phyloP scores from a whole-genome alignment of 495 filamentous ascomycete genomes.

The Trichoderma reesei region DNA sequence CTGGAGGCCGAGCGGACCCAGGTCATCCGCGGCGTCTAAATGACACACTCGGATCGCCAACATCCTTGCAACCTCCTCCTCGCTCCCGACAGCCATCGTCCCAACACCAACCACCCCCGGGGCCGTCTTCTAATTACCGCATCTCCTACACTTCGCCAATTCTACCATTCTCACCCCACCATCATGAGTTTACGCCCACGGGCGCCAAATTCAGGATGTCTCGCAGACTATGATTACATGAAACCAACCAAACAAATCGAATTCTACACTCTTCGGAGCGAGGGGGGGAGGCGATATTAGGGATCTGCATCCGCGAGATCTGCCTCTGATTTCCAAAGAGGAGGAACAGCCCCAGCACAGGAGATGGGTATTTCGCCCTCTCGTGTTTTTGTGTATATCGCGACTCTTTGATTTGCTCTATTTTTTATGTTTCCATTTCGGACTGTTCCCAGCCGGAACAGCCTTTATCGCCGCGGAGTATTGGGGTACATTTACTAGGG shows the following conservation, averaged over 20 bases:
- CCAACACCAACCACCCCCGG: neutral
- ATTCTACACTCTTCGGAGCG: neutral
- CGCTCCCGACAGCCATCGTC: neutral
- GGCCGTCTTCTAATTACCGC: constrained; percentile 7
- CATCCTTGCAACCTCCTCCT: neutral
- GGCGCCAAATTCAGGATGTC: neutral
- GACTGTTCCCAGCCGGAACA: constrained; percentile 2
- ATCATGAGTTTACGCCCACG: neutral
- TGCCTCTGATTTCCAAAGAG: no score
- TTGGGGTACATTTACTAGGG: neutral
- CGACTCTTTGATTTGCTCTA: no score
- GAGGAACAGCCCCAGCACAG: neutral
- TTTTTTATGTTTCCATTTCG: neutral
- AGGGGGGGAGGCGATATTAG: no score
- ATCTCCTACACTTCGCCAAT: neutral
- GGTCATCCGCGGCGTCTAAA: constrained; percentile 41
- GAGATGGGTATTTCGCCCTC: neutral
- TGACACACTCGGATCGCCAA: no score
- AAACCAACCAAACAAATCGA: no score
- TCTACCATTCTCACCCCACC: neutral
- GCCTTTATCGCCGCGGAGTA: constrained; percentile 5
- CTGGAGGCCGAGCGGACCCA: constrained; percentile 79
- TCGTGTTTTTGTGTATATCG: neutral
- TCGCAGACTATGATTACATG: constrained; percentile 5
- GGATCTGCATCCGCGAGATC: neutral